phyloP scores from a whole-genome alignment of 2,329 filamentous ascomycete species.

The Xylariales sp. region DNA sequence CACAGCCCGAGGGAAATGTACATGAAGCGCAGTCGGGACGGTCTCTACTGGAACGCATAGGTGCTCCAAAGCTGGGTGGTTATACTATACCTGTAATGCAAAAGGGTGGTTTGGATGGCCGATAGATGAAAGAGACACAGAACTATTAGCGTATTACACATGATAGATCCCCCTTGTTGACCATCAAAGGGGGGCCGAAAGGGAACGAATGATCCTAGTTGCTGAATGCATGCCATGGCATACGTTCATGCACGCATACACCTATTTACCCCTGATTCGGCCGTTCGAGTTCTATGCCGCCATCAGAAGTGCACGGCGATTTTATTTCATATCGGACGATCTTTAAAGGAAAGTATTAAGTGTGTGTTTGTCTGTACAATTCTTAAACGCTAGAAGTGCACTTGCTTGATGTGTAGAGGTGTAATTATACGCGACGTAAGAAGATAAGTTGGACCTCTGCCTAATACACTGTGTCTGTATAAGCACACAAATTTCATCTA shows the following conservation, averaged over 20 bases:
- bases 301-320: background rate
- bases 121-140: background rate
- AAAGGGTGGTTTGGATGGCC: background rate
- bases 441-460: too few relatives aligned
- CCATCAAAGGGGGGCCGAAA: background rate
- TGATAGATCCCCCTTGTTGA: background rate
- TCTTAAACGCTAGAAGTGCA: too few relatives aligned
- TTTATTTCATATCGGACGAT: background rate
- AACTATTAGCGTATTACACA: background rate
- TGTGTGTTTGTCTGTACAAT: background rate
- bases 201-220: background rate
- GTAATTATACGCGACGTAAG: too few relatives aligned
- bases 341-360: background rate
- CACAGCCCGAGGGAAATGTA: background rate
- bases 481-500: too few relatives aligned
- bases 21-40: background rate
- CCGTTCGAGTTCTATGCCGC: background rate
- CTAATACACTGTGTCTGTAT: too few relatives aligned
- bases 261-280: background rate
- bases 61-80: too few relatives aligned
- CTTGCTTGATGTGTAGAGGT: too few relatives aligned
- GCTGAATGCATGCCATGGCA: background rate
- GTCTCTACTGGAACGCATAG: background rate
- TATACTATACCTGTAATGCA: background rate
- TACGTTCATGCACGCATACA: conserved; percentile 6